Base-by-base conservation (phyloP, 306 rosid species). In the Dalbergia cochinchinensis region DNA sequence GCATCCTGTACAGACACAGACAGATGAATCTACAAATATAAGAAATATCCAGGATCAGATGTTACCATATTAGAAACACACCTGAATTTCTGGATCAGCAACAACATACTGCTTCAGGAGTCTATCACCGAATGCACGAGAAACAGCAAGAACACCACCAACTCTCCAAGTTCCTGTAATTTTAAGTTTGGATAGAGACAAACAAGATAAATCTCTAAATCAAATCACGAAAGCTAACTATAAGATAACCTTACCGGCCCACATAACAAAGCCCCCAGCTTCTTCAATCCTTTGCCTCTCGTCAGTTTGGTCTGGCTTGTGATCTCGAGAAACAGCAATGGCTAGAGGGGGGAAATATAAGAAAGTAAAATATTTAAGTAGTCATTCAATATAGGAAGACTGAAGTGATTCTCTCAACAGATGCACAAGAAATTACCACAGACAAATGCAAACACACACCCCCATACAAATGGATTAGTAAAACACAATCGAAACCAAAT, bases 31-130 rank as follows among this genome's bases (percentile, higher is more conserved):
- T 42, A 77, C 20, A 65, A 80, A 66, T 61, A 73, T 66, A 33
- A 26, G 62, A 76, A 39, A 82, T 50, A 69, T 68, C 26, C 22
- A 70, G 64, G n/a, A 63, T 77, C 16, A 11, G 73, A 86, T 57
- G 72, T 74, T 55, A 66, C 59, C 8, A 35, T 26, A 50, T 45
- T 26, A 26, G 73, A 75, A 69, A 71, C 86, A 19, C 80, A 95
- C 99, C 98, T 85, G 98, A 71, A 95, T 92, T 90, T 95, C 99
- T 12, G 99, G 99, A 88, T 95, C 99, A 78, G 98, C 98, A 87
- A 95, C 99, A 88, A 95, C 99, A 79, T 95, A 95, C 82, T 91
- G 99, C 84, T 95, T 95, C 84, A 95, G 89, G 60, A 91, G 91
- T 91, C 99, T 90, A 88, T 92, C 99, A 41, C 99, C 98, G 83